Evolutionary conservation across 371 early-diverging fungal genomes (phyloP), one percentile per base, ranked within the genome.

Genomic region (Smittium mucronatum): DNA sequence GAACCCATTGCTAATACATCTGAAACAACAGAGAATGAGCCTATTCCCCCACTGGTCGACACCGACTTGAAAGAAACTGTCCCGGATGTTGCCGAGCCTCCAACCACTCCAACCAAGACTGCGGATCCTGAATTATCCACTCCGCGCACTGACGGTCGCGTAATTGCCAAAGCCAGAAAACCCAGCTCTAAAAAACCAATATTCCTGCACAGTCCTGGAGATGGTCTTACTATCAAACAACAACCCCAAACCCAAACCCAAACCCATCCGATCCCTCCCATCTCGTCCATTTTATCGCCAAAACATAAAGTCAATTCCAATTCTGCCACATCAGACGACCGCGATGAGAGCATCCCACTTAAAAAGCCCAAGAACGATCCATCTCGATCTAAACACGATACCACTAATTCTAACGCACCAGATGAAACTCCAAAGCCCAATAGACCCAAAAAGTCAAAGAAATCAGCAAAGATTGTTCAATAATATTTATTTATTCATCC

Each of bases 161-260:
- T 28, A 59, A 59, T 59, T 16, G 59, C 59, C 15, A 59, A 59
- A 59, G n/a, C 59, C 11, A 59, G 26, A 59, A 59, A 59, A 26
- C 59, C 59, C 5, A 59, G 59, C 28, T n/a, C n/a, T 28, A 59
- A 59, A 28, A 59, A 59, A 59, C 16, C 59, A 16, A n/a, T 59
- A 2, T n/a, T 59, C n/a, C 11, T 59, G 2, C 59, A 59, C 59
- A 59, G 59, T 26, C 59, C 59, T 16, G 59, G 59, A 21, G 21
- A 11, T 28, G 26, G 28, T 59, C 5, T 59, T 2, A 59, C 26
- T 28, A 59, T 2, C 8, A 59, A 59, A 59, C 15, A 5, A 59
- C 47, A 47, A 47, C n/a, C n/a, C n/a, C n/a, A n/a, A n/a, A n/a
- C n/a, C n/a, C n/a, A n/a, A n/a, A 47, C 11, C 47, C 11, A 47